Evolutionary conservation across 2,329 filamentous ascomycete genomes (phyloP).

Genomic region (Fusarium sp.): DNA sequence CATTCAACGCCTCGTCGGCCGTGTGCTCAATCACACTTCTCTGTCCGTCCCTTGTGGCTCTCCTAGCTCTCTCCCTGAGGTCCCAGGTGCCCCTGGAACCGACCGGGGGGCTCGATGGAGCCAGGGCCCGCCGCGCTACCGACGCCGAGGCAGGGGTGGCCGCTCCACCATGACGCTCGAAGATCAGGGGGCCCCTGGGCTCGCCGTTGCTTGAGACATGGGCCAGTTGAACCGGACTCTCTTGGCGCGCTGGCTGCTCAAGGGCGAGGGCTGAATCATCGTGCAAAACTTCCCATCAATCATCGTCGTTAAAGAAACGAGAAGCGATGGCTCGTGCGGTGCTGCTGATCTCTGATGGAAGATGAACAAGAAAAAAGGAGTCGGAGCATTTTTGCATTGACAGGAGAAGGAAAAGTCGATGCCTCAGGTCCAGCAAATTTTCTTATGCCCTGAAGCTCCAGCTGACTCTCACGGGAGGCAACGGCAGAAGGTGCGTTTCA

Average conservation of each 20-base stretch:
- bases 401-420: conserved; percentile 10
- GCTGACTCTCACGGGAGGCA: conserved; percentile 16
- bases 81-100: conserved; percentile 21
- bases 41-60: conserved; percentile 13
- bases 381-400: neutral
- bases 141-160: conserved; percentile 25
- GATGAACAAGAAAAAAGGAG: conserved; percentile 1
- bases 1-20: conserved; percentile 29
- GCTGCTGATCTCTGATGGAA: neutral
- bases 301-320: conserved; percentile 20
- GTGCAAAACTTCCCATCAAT: conserved; percentile 38
- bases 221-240: conserved; percentile 23
- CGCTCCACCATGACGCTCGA: conserved; percentile 37
- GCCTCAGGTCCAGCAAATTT: conserved; percentile 11
- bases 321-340: conserved; percentile 26
- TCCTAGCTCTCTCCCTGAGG: neutral
- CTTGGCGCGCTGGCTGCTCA: conserved; percentile 29
- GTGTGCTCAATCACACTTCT: conserved; percentile 24
- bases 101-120: conserved; percentile 28
- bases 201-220: conserved; percentile 14
- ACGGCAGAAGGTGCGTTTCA: conserved; percentile 35
- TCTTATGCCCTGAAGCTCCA: conserved; percentile 16
- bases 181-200: conserved; percentile 25
- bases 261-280: conserved; percentile 8
- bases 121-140: conserved; percentile 18